These are phyloP conservation scores for Globisporangium orthogonon DNA, from an alignment of 352 stramenopile species.

Conservation along the genomic window DNA sequence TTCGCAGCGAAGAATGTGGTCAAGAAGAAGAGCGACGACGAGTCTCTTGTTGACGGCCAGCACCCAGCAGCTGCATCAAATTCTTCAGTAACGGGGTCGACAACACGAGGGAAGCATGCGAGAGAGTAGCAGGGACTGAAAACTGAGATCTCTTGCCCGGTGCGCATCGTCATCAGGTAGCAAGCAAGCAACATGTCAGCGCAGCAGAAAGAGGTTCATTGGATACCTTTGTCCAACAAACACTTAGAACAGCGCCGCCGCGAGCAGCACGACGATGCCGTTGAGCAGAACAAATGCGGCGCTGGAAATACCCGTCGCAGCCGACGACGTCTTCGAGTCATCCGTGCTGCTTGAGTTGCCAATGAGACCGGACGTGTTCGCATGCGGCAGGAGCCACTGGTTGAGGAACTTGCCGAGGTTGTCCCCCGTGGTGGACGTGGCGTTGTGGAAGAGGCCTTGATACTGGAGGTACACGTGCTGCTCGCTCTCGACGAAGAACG, in stretches of 20 bases:
- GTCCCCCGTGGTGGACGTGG: slow-evolving; percentile 29
- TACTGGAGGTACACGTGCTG: slow-evolving; percentile 51
- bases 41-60: neutral
- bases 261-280: slow-evolving; percentile 10
- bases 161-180: no score
- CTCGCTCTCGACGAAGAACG: slow-evolving; percentile 38
- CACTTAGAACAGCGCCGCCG: slow-evolving; percentile 8
- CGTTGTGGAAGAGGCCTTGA: slow-evolving; percentile 33
- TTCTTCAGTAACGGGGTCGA: neutral
- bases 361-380: slow-evolving; percentile 3
- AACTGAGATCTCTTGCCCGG: neutral
- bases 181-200: neutral
- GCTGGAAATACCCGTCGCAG: neutral
- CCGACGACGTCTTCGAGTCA: neutral
- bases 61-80: neutral
- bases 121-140: no score
- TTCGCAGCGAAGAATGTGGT: slow-evolving; percentile 53
- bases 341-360: neutral
- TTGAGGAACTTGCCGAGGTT: slow-evolving; percentile 21
- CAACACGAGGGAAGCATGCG: neutral
- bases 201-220: neutral
- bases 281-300: slow-evolving; percentile 2
- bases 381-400: slow-evolving; percentile 17
- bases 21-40: slow-evolving; percentile 18
- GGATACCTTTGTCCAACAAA: neutral